phyloP scores from a whole-genome alignment of 116 monocot genomes.

The Cymodocea nodosa region DNA sequence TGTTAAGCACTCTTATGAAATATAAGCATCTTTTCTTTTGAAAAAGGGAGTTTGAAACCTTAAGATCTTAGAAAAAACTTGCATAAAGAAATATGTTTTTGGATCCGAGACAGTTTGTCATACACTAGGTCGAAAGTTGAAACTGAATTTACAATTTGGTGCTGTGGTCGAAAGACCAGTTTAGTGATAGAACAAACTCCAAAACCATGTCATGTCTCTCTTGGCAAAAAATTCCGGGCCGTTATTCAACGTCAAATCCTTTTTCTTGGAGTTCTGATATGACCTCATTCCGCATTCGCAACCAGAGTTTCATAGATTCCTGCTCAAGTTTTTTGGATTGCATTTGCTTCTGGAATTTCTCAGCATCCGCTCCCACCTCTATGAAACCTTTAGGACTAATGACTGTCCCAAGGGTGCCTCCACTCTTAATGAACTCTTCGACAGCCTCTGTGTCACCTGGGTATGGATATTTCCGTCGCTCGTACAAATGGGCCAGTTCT shows the following conservation, averaged over 20 bases:
- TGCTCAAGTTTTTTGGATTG: conserved; percentile 83
- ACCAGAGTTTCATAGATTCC: conserved; percentile 89
- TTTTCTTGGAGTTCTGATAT: conserved; percentile 86
- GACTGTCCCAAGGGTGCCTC: conserved; percentile 65
- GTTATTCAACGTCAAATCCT: conserved; percentile 68
- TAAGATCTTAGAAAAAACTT: no score
- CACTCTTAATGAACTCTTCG: conserved; percentile 84
- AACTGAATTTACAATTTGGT: no score
- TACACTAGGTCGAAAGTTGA: no score
- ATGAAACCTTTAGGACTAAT: conserved; percentile 76
- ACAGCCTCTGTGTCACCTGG: conserved; percentile 86
- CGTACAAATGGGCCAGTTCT: conserved; percentile 88
- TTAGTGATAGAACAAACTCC: no score
- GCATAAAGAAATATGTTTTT: no score
- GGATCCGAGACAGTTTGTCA: no score
- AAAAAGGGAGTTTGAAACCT: no score
- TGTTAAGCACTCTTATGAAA: no score
- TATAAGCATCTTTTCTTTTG: no score
- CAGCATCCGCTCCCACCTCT: conserved; percentile 54
- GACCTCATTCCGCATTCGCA: conserved; percentile 95
- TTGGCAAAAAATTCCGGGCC: neutral
- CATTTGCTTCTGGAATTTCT: conserved; percentile 71
- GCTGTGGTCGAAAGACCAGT: no score
- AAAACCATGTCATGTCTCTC: no score
- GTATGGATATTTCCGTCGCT: conserved; percentile 68